Evolutionary conservation across 176 grass and related monocot species (phyloP), one percentile per base, ranked within the genome.

Genomic region (Stipa capillata): DNA sequence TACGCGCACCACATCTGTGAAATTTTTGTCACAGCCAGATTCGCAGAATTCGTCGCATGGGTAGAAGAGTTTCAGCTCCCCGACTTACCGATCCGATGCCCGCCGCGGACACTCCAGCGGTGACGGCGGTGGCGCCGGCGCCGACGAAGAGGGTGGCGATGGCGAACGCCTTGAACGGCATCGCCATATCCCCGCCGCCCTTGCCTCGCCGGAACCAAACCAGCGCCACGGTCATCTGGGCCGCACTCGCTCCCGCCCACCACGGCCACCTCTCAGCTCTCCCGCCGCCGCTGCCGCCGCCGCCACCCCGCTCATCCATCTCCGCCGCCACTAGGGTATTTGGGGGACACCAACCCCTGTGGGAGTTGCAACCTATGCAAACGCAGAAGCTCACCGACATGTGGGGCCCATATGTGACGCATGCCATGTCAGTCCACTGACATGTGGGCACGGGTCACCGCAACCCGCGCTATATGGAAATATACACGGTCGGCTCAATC

Each of bases 91-190:
- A 83, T 47, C 88, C 72, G 24, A 94, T 61, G 43, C 94, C 94
- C 31, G 87, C 71, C 21, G 87, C 87, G 41, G 76, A 36, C 11
- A 94, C 71, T 31, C 82, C 66, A 2, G 89, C 82, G 31, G 60
- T 36, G 54, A 21, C 83, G 21, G 85, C 68, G 5, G 91, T 87
- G 83, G 83, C 85, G 16, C 76, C 80, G 42, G 83, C 60, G 21
- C 91, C 70, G 56, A 97, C 85, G 85, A 94, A 88, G 60, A 97
- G 76, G 34, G 80, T 79, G 20, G 89, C 87, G 49, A 91, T 82
- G 66, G 54, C 82, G 85, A 97, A 94, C 61, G 91, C 94, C 80
- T 77, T 94, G 76, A 97, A 86, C 20, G 94, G 91, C 94, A 97
- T 92, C 77, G 76, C 75, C 9, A 65, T 18, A n/a, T 72, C 89